phyloP scores from a whole-genome alignment of 441 rosid species.

The Heliophila coronopifolia region DNA sequence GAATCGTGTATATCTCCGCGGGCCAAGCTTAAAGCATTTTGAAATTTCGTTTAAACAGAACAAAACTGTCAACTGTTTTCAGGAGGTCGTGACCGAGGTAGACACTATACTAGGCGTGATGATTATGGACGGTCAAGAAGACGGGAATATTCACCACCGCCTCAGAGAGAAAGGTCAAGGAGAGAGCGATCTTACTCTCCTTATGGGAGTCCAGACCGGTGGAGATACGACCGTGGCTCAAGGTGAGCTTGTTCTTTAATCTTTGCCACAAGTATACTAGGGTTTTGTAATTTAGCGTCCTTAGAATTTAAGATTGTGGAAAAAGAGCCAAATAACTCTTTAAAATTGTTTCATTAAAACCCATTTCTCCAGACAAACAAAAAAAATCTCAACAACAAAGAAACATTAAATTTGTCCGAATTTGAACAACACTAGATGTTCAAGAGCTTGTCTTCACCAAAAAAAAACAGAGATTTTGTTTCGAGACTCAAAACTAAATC shows the following conservation, averaged over 20 bases:
- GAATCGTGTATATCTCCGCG: too few relatives aligned
- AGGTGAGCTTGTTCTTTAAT: slow-evolving; percentile 31
- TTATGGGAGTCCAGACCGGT: slow-evolving; percentile 30
- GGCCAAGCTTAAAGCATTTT: too few relatives aligned
- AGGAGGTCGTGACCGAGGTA: not conserved
- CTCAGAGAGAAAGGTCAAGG: slow-evolving; percentile 41
- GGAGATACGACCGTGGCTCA: slow-evolving; percentile 29
- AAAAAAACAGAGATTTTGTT: too few relatives aligned
- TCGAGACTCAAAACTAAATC: slow-evolving; percentile 17
- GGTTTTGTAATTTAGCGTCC: not conserved
- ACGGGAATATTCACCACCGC: slow-evolving; percentile 42
- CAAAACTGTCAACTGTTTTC: not conserved
- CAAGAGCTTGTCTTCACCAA: too few relatives aligned
- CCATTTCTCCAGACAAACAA: too few relatives aligned
- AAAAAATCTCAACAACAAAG: too few relatives aligned
- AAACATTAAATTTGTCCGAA: too few relatives aligned
- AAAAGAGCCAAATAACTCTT: too few relatives aligned
- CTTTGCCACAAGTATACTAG: not conserved
- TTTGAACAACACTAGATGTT: not conserved
- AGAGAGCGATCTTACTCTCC: slow-evolving; percentile 63
- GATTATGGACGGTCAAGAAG: too few relatives aligned
- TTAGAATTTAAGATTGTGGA: too few relatives aligned
- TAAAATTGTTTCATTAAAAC: too few relatives aligned
- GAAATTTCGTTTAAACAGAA: slow-evolving; percentile 8
- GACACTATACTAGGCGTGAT: slow-evolving; percentile 43